phyloP scores from a whole-genome alignment of 257 asterid genomes.

The Echites panduratus region DNA sequence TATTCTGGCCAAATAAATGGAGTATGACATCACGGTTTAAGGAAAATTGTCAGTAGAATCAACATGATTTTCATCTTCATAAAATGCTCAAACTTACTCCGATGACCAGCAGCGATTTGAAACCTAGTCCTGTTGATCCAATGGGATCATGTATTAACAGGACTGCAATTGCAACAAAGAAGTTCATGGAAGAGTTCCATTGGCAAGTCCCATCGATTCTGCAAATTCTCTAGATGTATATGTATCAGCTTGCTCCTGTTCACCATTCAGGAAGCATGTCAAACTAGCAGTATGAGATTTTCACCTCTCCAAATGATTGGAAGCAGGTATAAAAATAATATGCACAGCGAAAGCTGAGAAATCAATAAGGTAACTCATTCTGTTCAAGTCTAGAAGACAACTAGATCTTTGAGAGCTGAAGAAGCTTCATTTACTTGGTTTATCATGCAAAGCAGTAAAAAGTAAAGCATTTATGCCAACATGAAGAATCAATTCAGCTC shows the following conservation, averaged over 20 bases:
- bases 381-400: neutral
- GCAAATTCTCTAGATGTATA: conserved; percentile 73
- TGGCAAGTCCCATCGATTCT: conserved; percentile 79
- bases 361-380: neutral
- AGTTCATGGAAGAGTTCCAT: conserved; percentile 60
- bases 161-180: conserved; percentile 15
- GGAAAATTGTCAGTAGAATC: neutral
- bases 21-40: neutral
- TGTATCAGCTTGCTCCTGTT: conserved; percentile 93
- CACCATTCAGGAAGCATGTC: conserved; percentile 13
- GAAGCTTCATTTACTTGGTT: neutral
- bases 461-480: neutral
- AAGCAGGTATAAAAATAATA: neutral
- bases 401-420: neutral
- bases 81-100: neutral
- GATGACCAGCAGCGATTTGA: neutral
- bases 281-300: conserved; percentile 9
- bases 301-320: conserved; percentile 5
- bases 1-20: neutral
- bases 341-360: neutral
- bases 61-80: neutral
- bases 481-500: neutral
- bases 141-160: conserved; percentile 12
- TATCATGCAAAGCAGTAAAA: neutral
- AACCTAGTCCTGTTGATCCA: conserved; percentile 1